A percentile compares a stretch with the other conserved stretches of the same genome.
These are phyloP conservation scores for Wallacemonas sp. DNA, from an alignment of 208 protist species.

Conservation along the genomic window DNA sequence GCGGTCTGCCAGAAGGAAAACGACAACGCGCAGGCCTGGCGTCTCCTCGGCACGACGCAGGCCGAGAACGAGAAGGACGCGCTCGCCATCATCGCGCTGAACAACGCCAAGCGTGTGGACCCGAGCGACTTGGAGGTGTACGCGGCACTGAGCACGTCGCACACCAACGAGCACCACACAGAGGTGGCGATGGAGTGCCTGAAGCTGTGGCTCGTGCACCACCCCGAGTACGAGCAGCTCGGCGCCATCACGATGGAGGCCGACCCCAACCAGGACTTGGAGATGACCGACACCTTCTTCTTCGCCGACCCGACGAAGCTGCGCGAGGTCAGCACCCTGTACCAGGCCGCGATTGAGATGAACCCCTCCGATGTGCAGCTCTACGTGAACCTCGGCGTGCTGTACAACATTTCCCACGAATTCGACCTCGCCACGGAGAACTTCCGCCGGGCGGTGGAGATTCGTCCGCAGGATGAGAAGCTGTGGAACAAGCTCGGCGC, in stretches of 20 bases:
- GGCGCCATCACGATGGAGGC: conserved; percentile 54
- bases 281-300: conserved; percentile 71
- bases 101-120: conserved; percentile 72
- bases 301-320: conserved; percentile 65
- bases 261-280: conserved; percentile 40
- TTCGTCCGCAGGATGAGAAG: conserved; percentile 65
- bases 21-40: conserved; percentile 73
- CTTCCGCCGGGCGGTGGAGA: conserved; percentile 74
- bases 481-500: conserved; percentile 93
- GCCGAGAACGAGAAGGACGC: conserved; percentile 91
- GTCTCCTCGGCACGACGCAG: conserved; percentile 80
- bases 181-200: conserved; percentile 72
- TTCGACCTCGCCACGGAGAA: conserved; percentile 75
- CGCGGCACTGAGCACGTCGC: conserved; percentile 72
- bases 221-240: conserved; percentile 85
- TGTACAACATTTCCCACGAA: conserved; percentile 82
- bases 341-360: conserved; percentile 76
- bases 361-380: conserved; percentile 75
- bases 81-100: conserved; percentile 86
- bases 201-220: conserved; percentile 69
- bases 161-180: conserved; percentile 88
- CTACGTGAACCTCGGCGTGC: conserved; percentile 77
- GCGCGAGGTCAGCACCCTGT: conserved; percentile 67
- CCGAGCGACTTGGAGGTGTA: conserved; percentile 74
- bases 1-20: conserved; percentile 83